A percentile compares a stretch with the other conserved stretches of the same genome.
Evolutionary conservation across 208 protist genomes (phyloP).

Genomic region (Trypanosoma mega): DNA sequence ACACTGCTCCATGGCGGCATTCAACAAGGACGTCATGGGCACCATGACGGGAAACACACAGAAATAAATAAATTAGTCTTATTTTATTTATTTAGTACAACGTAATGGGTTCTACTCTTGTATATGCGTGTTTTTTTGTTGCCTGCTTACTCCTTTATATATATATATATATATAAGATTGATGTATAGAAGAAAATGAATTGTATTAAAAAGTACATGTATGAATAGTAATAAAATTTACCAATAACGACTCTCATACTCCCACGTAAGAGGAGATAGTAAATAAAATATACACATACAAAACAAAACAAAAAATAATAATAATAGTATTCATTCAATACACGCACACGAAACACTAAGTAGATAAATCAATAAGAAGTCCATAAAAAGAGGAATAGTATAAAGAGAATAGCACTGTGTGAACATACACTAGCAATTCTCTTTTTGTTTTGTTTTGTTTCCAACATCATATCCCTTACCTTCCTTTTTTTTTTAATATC

Average conservation of each 20-base stretch:
- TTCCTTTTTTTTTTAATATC: too few species aligned
- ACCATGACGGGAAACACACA: background rate
- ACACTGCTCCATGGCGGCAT: conserved; percentile 29
- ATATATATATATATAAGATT: conserved; percentile 9
- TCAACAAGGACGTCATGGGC: conserved; percentile 40
- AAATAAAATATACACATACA: conserved; percentile 21
- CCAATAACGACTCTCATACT: background rate
- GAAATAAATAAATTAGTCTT: conserved; percentile 2
- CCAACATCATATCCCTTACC: too few species aligned
- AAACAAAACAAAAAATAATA: conserved; percentile 1
- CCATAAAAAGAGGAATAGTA: too few species aligned
- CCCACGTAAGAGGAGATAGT: background rate
- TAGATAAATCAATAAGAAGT: too few species aligned
- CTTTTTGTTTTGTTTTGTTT: too few species aligned
- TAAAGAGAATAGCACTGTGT: too few species aligned
- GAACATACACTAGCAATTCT: too few species aligned
- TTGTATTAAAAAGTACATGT: too few species aligned
- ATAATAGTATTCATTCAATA: background rate
- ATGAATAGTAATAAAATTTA: too few species aligned
- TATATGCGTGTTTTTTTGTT: background rate
- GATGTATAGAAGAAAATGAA: too few species aligned
- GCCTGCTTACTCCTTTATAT: background rate
- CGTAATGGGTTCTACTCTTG: background rate
- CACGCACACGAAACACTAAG: too few species aligned
- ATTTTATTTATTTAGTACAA: too few species aligned